Base-by-base conservation (phyloP, 441 rosid genomes). In the Populus hybrid region DNA sequence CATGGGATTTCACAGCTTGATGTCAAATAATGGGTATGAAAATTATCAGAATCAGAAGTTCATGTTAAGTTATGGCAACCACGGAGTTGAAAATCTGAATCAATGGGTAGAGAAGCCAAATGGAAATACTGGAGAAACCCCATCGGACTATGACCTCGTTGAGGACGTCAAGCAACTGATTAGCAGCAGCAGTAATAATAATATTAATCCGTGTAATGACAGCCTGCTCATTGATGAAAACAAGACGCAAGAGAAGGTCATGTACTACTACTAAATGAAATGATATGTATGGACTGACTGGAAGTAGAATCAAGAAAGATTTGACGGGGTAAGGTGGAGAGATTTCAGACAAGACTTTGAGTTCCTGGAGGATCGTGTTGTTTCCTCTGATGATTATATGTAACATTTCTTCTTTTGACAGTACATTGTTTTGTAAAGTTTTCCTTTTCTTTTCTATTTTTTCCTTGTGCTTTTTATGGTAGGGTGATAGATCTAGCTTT, bases 241-340 rank as follows among this genome's bases (percentile, higher is more conserved):
- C 85, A 87, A 85, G 83, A 81, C 87, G 64, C 89, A 81, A 74
- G 81, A 79, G 78, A 81, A 84, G 77, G 68, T 76, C 64, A 78
- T 84, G 88, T 77, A 77, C 76, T 81, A 83, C 80, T 75, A 69
- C 68, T 42, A 64, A 35, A 61, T 16, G 65, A n/a, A 63, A 46
- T 64, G 70, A 68, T 77, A 2, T 40, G 28, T 32, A 20, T 30
- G 46, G 67, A 82, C 90, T 89, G 90, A 82, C 86, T 84, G 86
- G 82, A 83, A 85, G 89, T 84, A 88, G 87, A 77, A 87, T 88
- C 92, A 78, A 86, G 87, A 67, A 81, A 83, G 93, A 90, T 89
- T 85, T 88, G 96, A 87, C 83, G 92, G 90, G 91, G 93, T 88
- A 86, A 84, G 94, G 94, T 72, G 79, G 67, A 75, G 80, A 78